Conservation (phyloP, 2,329 filamentous ascomycete genomes). For the Fusarium pilosicola region DNA sequence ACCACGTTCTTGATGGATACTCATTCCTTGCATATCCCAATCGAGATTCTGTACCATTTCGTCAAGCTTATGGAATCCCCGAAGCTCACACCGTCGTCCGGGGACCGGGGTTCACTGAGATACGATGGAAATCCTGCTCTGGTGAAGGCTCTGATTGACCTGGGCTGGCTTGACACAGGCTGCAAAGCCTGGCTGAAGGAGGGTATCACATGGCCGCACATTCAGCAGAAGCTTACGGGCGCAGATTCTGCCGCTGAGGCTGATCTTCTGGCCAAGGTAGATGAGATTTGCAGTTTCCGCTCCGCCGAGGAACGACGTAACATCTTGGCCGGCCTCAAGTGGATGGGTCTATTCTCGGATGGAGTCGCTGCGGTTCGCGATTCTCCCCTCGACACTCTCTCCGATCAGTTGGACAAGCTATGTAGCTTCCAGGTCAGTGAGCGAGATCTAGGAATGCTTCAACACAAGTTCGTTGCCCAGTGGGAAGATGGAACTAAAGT, state of each 20-base stretch:
- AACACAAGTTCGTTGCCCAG: neutral
- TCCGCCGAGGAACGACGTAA: neutral
- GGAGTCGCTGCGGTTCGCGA: neutral
- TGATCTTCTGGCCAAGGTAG: neutral
- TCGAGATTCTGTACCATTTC: neutral
- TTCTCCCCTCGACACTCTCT: neutral
- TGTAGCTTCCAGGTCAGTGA: neutral
- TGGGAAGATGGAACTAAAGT: neutral
- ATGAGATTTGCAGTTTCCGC: neutral
- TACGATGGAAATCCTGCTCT: accelerated
- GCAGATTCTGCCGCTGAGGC: neutral
- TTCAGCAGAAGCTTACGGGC: neutral
- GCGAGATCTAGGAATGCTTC: neutral
- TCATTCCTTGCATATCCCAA: neutral
- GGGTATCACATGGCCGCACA: neutral
- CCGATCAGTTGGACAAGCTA: neutral
- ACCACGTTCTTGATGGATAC: neutral
- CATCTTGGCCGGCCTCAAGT: neutral
- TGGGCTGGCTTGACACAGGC: neutral
- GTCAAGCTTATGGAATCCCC: neutral
- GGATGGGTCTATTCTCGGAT: neutral
- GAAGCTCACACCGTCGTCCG: neutral
- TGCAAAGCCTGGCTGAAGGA: neutral
- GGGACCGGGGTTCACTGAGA: neutral
- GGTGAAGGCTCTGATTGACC: neutral